Conservation (phyloP, 108 stramenopile genomes). For the Conticribra guillardii region DNA sequence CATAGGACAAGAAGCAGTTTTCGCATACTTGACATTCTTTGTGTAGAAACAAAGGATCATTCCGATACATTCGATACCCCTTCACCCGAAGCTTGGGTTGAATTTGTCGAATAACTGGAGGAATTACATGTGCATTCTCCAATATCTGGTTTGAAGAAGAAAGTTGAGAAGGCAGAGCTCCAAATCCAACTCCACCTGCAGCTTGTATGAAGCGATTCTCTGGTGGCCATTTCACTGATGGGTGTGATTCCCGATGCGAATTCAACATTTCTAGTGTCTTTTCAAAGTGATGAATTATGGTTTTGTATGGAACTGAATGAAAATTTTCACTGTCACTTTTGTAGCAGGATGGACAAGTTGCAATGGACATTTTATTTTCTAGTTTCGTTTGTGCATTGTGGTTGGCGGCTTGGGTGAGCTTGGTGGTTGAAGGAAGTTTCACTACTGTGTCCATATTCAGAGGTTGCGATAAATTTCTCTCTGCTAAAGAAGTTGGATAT, state of each 20-base stretch:
- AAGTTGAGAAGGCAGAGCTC: constrained; percentile 39
- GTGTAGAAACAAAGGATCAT: constrained; percentile 77
- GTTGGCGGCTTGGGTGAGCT: constrained; percentile 62
- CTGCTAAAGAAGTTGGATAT: neutral
- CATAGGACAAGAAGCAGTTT: constrained; percentile 80
- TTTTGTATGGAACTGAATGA: constrained; percentile 78
- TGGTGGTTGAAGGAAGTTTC: constrained; percentile 56
- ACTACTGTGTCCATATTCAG: constrained; percentile 72
- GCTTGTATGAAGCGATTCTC: constrained; percentile 63
- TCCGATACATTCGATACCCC: constrained; percentile 64
- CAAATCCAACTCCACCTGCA: constrained; percentile 84
- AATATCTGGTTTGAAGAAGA: constrained; percentile 2
- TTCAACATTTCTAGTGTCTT: constrained; percentile 62
- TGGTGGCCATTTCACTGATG: constrained; percentile 66
- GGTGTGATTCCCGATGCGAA: constrained; percentile 35
- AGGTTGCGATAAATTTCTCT: constrained; percentile 21
- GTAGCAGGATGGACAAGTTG: constrained; percentile 67
- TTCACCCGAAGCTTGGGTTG: constrained; percentile 65
- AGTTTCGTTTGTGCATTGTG: constrained; percentile 46
- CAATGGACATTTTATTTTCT: constrained; percentile 38
- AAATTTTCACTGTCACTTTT: constrained; percentile 44
- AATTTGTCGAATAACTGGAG: constrained; percentile 71
- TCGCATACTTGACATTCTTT: constrained; percentile 79
- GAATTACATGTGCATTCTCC: constrained; percentile 57
- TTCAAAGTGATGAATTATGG: constrained; percentile 79